phyloP scores from a whole-genome alignment of 148 eudicot genomes.

The Polygonum maritimum region DNA sequence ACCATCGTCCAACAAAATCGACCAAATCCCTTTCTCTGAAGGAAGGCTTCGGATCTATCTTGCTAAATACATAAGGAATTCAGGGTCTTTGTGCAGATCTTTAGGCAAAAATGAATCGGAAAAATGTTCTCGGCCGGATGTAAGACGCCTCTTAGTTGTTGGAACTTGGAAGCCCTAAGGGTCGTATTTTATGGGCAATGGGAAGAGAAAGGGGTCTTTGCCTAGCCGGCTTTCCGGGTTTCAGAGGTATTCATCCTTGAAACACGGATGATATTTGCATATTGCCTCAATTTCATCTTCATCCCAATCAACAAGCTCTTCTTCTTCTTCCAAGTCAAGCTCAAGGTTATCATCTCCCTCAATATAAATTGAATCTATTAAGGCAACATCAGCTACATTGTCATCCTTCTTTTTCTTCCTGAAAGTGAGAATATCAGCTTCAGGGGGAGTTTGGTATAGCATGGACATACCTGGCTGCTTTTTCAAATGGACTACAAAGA shows the following conservation, averaged over 20 bases:
- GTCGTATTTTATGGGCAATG: slow-evolving; percentile 73
- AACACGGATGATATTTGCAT: slow-evolving; percentile 46
- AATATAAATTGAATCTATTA: slow-evolving; percentile 11
- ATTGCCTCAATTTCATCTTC: slow-evolving; percentile 82
- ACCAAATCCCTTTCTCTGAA: slow-evolving; percentile 43
- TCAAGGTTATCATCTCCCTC: slow-evolving; percentile 14
- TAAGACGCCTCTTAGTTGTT: slow-evolving; percentile 30
- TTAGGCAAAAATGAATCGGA: slow-evolving; percentile 32
- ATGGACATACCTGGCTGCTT: slow-evolving; percentile 50
- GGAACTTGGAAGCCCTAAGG: slow-evolving; percentile 79
- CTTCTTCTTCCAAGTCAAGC: neutral
- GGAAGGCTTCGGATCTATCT: slow-evolving; percentile 60
- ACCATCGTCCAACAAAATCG: slow-evolving; percentile 21
- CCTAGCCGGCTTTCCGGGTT: slow-evolving; percentile 64
- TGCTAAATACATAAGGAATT: slow-evolving; percentile 60
- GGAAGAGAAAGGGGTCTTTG: slow-evolving; percentile 84
- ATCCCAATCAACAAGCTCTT: slow-evolving; percentile 42
- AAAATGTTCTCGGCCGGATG: slow-evolving; percentile 10
- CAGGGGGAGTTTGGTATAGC: slow-evolving; percentile 46
- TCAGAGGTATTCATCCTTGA: slow-evolving; percentile 78
- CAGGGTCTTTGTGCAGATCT: slow-evolving; percentile 59
- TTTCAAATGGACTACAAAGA: slow-evolving; percentile 15
- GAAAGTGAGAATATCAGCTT: slow-evolving; percentile 21
- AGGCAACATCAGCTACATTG: slow-evolving; percentile 13
- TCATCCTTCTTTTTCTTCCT: slow-evolving; percentile 15